phyloP scores from a whole-genome alignment of 169 alveolate species.

The Fabrea salina region DNA sequence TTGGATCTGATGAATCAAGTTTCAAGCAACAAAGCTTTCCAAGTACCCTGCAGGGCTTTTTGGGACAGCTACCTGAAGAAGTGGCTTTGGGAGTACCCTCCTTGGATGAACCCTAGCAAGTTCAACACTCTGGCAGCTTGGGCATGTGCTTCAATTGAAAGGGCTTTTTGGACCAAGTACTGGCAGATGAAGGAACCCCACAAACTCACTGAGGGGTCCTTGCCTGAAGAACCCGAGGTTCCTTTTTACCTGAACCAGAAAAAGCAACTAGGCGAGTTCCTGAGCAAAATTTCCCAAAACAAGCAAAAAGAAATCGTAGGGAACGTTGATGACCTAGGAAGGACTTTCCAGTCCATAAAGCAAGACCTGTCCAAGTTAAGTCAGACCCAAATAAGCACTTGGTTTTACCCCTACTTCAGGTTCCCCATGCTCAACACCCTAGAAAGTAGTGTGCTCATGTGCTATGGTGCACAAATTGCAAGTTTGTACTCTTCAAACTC shows the following conservation, averaged over 20 bases:
- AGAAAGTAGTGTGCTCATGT: neutral
- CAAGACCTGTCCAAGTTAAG: neutral
- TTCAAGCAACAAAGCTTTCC: neutral
- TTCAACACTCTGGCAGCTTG: neutral
- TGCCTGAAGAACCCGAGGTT: neutral
- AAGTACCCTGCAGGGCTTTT: neutral
- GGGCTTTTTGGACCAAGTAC: neutral
- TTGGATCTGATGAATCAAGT: neutral
- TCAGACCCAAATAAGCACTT: neutral
- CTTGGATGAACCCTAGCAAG: neutral
- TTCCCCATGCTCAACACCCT: neutral
- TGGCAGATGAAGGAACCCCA: neutral
- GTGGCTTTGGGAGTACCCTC: conserved; percentile 16
- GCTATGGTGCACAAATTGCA: neutral
- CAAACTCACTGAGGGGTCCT: neutral
- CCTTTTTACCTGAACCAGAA: neutral
- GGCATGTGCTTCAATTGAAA: neutral
- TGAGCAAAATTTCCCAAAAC: neutral
- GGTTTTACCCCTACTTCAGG: neutral
- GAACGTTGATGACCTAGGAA: neutral
- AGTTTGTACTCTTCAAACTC: neutral
- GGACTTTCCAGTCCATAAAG: neutral
- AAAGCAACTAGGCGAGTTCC: neutral
- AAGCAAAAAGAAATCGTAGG: neutral
- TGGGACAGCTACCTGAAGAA: neutral